A percentile compares a stretch with the other conserved stretches of the same genome.
These are phyloP conservation scores for Vicia sativa DNA, from an alignment of 306 rosid genomes.

Conservation along the genomic window DNA sequence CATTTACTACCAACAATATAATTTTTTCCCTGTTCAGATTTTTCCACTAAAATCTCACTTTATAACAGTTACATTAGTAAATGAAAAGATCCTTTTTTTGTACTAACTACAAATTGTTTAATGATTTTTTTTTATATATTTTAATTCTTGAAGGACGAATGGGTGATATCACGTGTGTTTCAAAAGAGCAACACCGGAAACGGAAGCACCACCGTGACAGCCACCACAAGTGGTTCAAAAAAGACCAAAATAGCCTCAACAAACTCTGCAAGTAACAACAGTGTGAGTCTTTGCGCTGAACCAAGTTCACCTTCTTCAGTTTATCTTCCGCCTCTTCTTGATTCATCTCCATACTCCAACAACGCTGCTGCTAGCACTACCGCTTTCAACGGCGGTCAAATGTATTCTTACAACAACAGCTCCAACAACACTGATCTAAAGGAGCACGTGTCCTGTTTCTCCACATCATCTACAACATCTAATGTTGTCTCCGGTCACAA, in stretches of 20 bases:
- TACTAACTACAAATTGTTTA: neutral
- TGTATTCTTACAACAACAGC: conserved; percentile 53
- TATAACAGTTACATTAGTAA: neutral
- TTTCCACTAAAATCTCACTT: neutral
- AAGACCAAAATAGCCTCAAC: conserved; percentile 47
- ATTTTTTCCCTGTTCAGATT: conserved; percentile 2
- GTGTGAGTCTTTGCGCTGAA: conserved; percentile 48
- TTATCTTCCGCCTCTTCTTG: conserved; percentile 86
- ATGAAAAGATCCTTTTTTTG: neutral
- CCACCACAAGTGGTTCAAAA: conserved; percentile 49
- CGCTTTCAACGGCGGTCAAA: conserved; percentile 51
- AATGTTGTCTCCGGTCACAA: conserved; percentile 27
- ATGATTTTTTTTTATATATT: neutral
- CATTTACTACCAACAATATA: neutral
- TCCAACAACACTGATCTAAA: conserved; percentile 50
- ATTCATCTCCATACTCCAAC: conserved; percentile 58
- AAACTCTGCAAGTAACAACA: conserved; percentile 22
- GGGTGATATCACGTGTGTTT: conserved; percentile 95
- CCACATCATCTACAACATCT: conserved; percentile 68
- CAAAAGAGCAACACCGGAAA: conserved; percentile 56
- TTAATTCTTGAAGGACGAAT: conserved; percentile 66
- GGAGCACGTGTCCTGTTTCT: conserved; percentile 99
- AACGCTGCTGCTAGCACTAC: conserved; percentile 11
- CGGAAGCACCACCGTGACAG: conserved; percentile 36
- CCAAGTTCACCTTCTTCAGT: conserved; percentile 85